Evolutionary conservation across 106 monocot species (phyloP).

Genomic region (Iris macrosiphon): DNA sequence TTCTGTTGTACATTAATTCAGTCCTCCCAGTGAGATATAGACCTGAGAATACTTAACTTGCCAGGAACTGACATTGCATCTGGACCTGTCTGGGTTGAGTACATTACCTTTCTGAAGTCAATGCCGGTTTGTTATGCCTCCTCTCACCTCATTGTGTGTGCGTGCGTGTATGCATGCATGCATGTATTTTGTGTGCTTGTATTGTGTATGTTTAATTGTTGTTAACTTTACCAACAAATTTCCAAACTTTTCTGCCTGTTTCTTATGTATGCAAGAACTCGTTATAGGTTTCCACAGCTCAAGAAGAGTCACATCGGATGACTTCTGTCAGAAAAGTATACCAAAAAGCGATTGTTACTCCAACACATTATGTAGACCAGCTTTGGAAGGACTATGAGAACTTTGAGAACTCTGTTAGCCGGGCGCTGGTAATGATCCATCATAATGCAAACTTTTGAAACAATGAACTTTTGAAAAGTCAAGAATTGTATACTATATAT

Average conservation of each 20-base stretch:
- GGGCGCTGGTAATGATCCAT: constrained; percentile 55
- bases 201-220: neutral
- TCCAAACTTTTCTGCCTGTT: neutral
- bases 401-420: constrained; percentile 98
- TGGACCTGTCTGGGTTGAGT: constrained; percentile 97
- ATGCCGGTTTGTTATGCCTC: constrained; percentile 46
- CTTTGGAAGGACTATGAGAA: constrained; percentile 98
- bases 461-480: neutral
- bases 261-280: constrained; percentile 8
- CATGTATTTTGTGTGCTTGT: too few relatives aligned
- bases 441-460: neutral
- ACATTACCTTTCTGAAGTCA: constrained; percentile 88
- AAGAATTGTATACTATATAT: too few relatives aligned
- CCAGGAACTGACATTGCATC: constrained; percentile 84
- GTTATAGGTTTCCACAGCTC: constrained; percentile 53
- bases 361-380: constrained; percentile 90
- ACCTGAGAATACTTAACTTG: constrained; percentile 3
- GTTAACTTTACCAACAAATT: neutral
- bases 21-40: neutral
- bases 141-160: constrained; percentile 3
- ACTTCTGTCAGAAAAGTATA: constrained; percentile 79
- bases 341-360: constrained; percentile 86
- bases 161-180: too few relatives aligned
- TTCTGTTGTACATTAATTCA: too few relatives aligned
- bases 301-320: constrained; percentile 95